Percentiles rank a stretch among this genome's conserved stretches.
Evolutionary conservation across 1,284 basidiomycete species (phyloP).

Genomic region (Microbotryomycetes sp.): DNA sequence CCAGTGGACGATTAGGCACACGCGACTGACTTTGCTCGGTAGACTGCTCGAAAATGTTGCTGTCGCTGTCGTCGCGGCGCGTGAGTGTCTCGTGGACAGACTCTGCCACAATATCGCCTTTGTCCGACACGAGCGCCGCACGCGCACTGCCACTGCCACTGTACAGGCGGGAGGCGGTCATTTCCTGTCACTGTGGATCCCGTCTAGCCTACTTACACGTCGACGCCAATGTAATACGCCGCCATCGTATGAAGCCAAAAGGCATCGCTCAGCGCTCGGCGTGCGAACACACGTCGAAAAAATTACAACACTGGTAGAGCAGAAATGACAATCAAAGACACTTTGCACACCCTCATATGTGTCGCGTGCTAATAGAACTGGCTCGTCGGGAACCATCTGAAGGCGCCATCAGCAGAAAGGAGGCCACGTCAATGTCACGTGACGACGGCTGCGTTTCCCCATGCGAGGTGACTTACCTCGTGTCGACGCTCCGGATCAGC

Average conservation of each 20-base stretch:
- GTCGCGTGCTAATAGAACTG: constrained; percentile 2
- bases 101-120: constrained; percentile 70
- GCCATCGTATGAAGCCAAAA: background rate
- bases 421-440: background rate
- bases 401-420: background rate
- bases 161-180: background rate
- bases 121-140: constrained; percentile 68
- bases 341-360: background rate
- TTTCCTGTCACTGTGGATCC: background rate
- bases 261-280: background rate
- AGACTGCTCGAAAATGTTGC: constrained; percentile 91
- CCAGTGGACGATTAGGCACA: background rate
- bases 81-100: constrained; percentile 71
- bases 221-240: constrained; percentile 51
- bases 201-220: constrained; percentile 45
- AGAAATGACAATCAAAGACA: background rate
- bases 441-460: background rate
- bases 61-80: constrained; percentile 73
- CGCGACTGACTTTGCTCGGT: constrained; percentile 38
- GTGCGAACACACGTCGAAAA: background rate
- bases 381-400: constrained; percentile 30
- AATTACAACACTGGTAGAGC: background rate
- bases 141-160: constrained; percentile 88
- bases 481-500: constrained; percentile 28
- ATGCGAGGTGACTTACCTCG: constrained; percentile 12